Conservation (phyloP, 805 yeast species). For the Teunomyces cretensis region DNA sequence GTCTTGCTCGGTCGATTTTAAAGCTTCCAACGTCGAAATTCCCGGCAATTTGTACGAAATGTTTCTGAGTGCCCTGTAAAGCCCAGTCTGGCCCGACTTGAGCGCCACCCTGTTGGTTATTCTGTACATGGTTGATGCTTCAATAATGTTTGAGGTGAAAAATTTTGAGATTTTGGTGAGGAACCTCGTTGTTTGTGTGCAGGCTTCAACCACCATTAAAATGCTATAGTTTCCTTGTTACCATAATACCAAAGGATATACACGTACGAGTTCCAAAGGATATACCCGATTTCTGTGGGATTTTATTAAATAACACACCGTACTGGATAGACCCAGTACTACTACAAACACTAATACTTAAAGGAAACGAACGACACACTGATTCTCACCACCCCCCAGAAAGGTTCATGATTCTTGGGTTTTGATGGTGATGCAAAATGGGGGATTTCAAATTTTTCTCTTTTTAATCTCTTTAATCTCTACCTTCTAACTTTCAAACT, state of each 20-base stretch:
- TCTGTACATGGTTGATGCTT: constrained; percentile 8
- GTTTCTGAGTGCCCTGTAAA: constrained; percentile 9
- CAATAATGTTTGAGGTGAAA: neutral
- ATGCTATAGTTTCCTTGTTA: neutral
- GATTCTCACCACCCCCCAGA: neutral
- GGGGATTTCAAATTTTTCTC: neutral
- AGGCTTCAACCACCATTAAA: neutral
- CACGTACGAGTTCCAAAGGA: no score
- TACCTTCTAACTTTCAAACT: constrained; percentile 73
- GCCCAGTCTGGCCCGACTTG: neutral
- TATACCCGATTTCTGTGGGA: neutral
- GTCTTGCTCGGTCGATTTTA: constrained; percentile 24
- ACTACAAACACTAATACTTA: neutral
- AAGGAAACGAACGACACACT: neutral
- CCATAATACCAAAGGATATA: no score
- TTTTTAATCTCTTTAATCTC: neutral
- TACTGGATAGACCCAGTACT: neutral
- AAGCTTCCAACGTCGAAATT: constrained; percentile 28
- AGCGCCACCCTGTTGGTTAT: constrained; percentile 6
- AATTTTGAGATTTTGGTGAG: neutral
- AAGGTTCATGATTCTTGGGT: neutral
- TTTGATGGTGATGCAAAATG: neutral
- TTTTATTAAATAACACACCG: neutral
- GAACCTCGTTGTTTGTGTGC: neutral
- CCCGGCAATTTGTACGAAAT: constrained; percentile 36